Evolutionary conservation across 129 eudicot genomes (phyloP).

Genomic region (sunflower (Helianthus annuus)): HanXRQr2.0-SUNRISE NC_035435.2:9387004-9387503

Average conservation of each 20-base stretch:
- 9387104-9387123: conserved; percentile 46
- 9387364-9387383: conserved; percentile 90
- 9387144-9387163: conserved; percentile 96
- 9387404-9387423: conserved; percentile 61
- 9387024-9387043: too few species aligned
- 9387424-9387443: background rate
- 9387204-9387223: conserved; percentile 16
- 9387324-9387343: conserved; percentile 94
- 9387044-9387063: too few species aligned
- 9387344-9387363: conserved; percentile 86
- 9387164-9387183: conserved; percentile 97
- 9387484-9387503: conserved; percentile 98
- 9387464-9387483: conserved; percentile 16
- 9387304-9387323: conserved; percentile 51
- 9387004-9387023: too few species aligned
- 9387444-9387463: background rate
- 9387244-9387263: background rate
- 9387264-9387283: background rate
- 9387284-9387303: background rate
- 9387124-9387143: conserved; percentile 85
- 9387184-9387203: conserved; percentile 86
- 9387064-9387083: too few species aligned
- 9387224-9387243: conserved; percentile 3
- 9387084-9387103: background rate
- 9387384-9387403: conserved; percentile 96